A percentile compares a stretch with the other conserved stretches of the same genome.
Evolutionary conservation across 352 stramenopile genomes (phyloP).

Genomic region (Globisporangium uncinulatum): DNA sequence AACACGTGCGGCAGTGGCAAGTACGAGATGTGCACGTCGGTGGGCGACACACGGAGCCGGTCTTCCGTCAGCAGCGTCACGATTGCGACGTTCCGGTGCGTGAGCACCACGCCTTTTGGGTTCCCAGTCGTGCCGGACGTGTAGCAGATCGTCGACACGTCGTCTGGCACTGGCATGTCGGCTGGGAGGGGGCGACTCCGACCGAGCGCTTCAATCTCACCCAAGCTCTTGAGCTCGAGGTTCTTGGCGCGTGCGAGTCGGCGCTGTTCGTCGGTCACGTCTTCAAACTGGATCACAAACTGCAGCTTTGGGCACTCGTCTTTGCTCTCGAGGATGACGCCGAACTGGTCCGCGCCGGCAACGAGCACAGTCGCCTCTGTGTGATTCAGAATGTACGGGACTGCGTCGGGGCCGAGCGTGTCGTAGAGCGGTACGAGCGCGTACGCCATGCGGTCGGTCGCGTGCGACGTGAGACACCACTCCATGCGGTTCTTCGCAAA

Average conservation of each 20-base stretch:
- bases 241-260: slow-evolving; percentile 17
- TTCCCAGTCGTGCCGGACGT: slow-evolving; percentile 95
- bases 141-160: slow-evolving; percentile 94
- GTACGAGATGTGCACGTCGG: slow-evolving; percentile 94
- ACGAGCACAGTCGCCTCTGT: slow-evolving; percentile 56
- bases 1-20: slow-evolving; percentile 97
- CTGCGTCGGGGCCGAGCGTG: slow-evolving; percentile 62
- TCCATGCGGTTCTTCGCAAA: slow-evolving; percentile 71
- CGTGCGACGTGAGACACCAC: slow-evolving; percentile 52
- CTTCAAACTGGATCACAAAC: slow-evolving; percentile 54
- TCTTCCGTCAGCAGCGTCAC: slow-evolving; percentile 18
- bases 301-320: slow-evolving; percentile 39
- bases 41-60: slow-evolving; percentile 22
- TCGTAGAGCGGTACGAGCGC: slow-evolving; percentile 74
- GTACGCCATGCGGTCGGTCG: slow-evolving; percentile 60
- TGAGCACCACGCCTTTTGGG: slow-evolving; percentile 94
- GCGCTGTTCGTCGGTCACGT: slow-evolving; percentile 29
- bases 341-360: slow-evolving; percentile 50
- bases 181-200: slow-evolving; percentile 31
- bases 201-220: slow-evolving; percentile 33
- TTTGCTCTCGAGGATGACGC: slow-evolving; percentile 51
- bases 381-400: slow-evolving; percentile 73
- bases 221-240: slow-evolving; percentile 36
- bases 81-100: slow-evolving; percentile 74
- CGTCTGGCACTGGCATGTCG: slow-evolving; percentile 45